phyloP scores from a whole-genome alignment of 345 rosid species.

The Corchorus olitorius region DNA sequence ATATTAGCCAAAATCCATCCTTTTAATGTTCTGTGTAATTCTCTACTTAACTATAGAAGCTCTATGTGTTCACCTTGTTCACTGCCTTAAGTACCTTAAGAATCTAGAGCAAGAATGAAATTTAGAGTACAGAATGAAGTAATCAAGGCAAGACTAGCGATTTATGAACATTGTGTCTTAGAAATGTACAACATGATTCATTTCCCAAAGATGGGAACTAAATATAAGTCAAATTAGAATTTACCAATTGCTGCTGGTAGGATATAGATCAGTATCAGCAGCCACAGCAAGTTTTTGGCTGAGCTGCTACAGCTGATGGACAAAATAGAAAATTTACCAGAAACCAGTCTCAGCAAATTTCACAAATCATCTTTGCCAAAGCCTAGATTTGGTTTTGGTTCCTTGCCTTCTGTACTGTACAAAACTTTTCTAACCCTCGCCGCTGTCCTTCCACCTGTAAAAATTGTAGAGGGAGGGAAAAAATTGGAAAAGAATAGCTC shows the following conservation, averaged over 20 bases:
- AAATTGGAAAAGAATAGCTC: constrained; percentile 10
- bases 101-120: background rate
- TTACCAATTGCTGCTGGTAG: background rate
- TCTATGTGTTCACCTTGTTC: too few species aligned
- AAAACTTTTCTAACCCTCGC: background rate
- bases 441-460: constrained; percentile 3
- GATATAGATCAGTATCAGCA: constrained; percentile 9
- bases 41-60: too few species aligned
- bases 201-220: background rate
- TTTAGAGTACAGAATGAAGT: background rate
- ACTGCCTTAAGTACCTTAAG: too few species aligned
- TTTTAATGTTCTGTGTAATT: too few species aligned
- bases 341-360: constrained; percentile 2
- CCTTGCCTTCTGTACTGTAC: constrained; percentile 25
- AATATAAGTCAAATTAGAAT: constrained; percentile 14
- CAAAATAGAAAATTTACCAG: background rate
- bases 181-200: background rate
- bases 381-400: constrained; percentile 6
- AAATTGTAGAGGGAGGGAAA: constrained; percentile 13
- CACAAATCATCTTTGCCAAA: background rate
- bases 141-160: background rate
- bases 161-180: background rate
- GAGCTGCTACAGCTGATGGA: background rate
- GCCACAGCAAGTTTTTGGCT: constrained; percentile 8
- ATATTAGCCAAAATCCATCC: too few species aligned